phyloP scores from a whole-genome alignment of 768 basidiomycete species.

The Xerocomellus intermedius region DNA sequence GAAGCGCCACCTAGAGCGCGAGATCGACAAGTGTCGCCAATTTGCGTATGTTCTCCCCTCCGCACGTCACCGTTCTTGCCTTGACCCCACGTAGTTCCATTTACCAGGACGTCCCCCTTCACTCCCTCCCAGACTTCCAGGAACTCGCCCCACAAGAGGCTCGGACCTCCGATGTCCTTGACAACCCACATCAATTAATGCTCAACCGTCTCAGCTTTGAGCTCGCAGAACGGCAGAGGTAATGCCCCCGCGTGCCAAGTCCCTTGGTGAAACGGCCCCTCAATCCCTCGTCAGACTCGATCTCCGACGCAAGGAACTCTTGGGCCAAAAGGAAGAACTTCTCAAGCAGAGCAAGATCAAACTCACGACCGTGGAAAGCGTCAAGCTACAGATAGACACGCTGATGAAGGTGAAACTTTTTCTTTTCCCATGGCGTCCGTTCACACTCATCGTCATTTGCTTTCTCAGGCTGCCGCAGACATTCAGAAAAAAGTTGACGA shows the following conservation, averaged over 20 bases:
- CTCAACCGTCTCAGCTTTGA: slow-evolving; percentile 85
- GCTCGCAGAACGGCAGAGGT: slow-evolving; percentile 87
- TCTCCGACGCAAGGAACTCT: slow-evolving; percentile 63
- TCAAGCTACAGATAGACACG: slow-evolving; percentile 74
- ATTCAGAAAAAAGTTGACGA: slow-evolving; percentile 76
- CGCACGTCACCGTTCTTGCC: background rate
- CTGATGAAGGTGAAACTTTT: slow-evolving; percentile 59
- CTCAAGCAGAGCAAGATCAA: slow-evolving; percentile 80
- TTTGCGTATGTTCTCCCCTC: slow-evolving; percentile 59
- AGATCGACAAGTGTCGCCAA: slow-evolving; percentile 90
- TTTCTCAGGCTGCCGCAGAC: slow-evolving; percentile 60
- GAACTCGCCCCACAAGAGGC: slow-evolving; percentile 67
- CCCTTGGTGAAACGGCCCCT: slow-evolving; percentile 2
- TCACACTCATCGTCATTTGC: slow-evolving; percentile 11
- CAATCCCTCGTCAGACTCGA: slow-evolving; percentile 55
- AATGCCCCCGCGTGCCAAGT: slow-evolving; percentile 14
- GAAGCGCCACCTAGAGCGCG: slow-evolving; percentile 84
- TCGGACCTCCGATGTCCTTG: slow-evolving; percentile 56
- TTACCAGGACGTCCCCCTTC: slow-evolving; percentile 83
- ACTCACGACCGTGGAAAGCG: slow-evolving; percentile 66
- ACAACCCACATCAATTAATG: slow-evolving; percentile 81
- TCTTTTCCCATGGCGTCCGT: slow-evolving; percentile 2
- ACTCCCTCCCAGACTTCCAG: slow-evolving; percentile 66
- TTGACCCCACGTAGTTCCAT: slow-evolving; percentile 56
- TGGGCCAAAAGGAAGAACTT: slow-evolving; percentile 71